These are phyloP conservation scores for Fusarium sp. DNA, from an alignment of 2,329 filamentous ascomycete species.

Conservation along the genomic window DNA sequence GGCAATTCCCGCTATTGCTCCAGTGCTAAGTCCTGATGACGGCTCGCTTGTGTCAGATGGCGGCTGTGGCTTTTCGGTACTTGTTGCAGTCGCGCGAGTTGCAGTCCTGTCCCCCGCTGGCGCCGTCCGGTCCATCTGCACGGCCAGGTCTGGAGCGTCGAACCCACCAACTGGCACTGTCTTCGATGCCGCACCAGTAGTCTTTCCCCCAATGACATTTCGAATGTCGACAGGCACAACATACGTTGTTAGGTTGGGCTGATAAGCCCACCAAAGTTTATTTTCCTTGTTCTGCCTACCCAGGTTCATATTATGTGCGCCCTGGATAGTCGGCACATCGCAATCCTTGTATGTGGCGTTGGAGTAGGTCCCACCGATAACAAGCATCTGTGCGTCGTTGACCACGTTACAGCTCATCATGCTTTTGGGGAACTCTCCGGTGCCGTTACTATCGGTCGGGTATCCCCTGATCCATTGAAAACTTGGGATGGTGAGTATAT, in stretches of 20 bases:
- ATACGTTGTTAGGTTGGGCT: background rate
- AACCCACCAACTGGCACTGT: slow-evolving; percentile 9
- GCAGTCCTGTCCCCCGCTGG: background rate
- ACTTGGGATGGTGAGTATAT: slow-evolving; percentile 12
- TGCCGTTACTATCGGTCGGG: background rate
- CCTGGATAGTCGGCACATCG: background rate
- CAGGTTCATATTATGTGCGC: slow-evolving; percentile 10
- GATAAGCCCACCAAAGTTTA: background rate
- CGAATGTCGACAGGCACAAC: background rate
- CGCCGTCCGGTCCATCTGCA: slow-evolving; percentile 1
- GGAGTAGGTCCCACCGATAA: background rate
- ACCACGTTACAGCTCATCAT: slow-evolving; percentile 18
- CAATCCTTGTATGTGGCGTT: background rate
- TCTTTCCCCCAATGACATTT: background rate
- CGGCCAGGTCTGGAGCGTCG: background rate
- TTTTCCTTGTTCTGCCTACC: slow-evolving; percentile 4
- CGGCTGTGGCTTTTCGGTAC: background rate
- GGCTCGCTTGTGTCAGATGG: background rate
- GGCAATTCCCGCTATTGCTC: slow-evolving; percentile 12
- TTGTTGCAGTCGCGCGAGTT: background rate
- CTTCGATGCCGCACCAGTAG: background rate
- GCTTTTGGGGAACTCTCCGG: background rate
- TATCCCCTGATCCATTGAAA: slow-evolving; percentile 10
- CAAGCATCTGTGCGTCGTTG: slow-evolving; percentile 1
- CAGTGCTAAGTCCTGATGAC: background rate